Evolutionary conservation across 2,329 filamentous ascomycete genomes (phyloP), one percentile per base, ranked within the genome.

Genomic region (Fusarium sp.): DNA sequence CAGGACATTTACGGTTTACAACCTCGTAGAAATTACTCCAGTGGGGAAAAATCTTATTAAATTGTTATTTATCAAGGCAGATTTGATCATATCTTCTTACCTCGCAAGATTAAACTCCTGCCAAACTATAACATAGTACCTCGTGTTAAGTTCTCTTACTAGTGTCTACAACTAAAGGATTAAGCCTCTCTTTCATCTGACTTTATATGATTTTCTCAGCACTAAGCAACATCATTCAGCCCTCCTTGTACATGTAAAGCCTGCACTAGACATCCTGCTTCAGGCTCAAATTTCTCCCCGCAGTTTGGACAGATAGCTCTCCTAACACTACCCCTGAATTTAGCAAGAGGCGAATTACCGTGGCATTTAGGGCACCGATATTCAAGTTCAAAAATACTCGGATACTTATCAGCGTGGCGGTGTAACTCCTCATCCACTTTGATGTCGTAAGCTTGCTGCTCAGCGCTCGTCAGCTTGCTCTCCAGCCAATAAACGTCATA

Each of bases 311-410:
- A 51, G 2, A 14, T 9, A 17, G 26, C 48, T 1, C 26, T 32
- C 14, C 48, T 15, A 6, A 43, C 14, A 41, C 15, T 32, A 30
- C 37, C 37, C 7, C 10, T n/a, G 5, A 32, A 51, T 1, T 24
- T 7, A 0, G 19, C 37, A 20, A 51, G 19, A 9, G 15, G 0
- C 2, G 48, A 24, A 3, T 3, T 32, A 0, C 7, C 15, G 3
- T 5, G 7, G 7, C 35, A 41, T n/a, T 6, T 22, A 0, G 26
- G 48, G 3, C 48, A 51, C 5, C 2, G 24, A 22, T 51, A 32
- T 32, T 41, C 35, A 3, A 51, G 19, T 2, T 30, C 26, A 5
- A 41, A 41, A 14, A 51, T 24, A 7, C 19, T 22, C 6, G 19
- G n/a, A 15, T 32, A 7, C 8, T 6, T 9, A 2, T 24, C 24